A percentile compares a stretch with the other conserved stretches of the same genome.
These are phyloP conservation scores for Cercospora nicotianae DNA, from an alignment of 2,329 filamentous ascomycete genomes.

Conservation along the genomic window DNA sequence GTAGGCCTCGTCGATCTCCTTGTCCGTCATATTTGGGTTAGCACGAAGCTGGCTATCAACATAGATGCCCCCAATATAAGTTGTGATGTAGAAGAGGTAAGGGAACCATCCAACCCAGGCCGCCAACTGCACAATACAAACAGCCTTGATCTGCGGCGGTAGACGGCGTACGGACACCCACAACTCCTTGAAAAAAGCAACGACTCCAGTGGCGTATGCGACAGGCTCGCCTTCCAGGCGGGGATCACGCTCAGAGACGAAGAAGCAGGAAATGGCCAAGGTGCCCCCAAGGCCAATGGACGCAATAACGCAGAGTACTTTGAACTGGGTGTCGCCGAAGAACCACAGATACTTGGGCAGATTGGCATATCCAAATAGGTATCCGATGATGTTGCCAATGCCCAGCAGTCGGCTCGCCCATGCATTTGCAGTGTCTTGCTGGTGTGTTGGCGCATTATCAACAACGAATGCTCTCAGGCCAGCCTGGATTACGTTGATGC, in stretches of 20 bases:
- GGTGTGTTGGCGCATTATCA: conserved; percentile 86
- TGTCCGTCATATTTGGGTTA: conserved; percentile 74
- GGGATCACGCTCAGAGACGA: conserved; percentile 79
- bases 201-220: conserved; percentile 62
- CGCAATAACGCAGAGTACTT: conserved; percentile 84
- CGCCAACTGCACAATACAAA: conserved; percentile 94
- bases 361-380: conserved; percentile 80
- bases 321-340: conserved; percentile 86
- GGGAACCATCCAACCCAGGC: conserved; percentile 98
- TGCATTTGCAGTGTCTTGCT: conserved; percentile 90
- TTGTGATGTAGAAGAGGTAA: conserved; percentile 92
- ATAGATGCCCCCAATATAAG: conserved; percentile 90
- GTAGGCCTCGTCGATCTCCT: conserved; percentile 76
- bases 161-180: conserved; percentile 74
- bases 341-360: conserved; percentile 73
- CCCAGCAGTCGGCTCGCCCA: conserved; percentile 89
- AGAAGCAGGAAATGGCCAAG: conserved; percentile 66
- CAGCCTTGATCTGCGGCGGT: conserved; percentile 82
- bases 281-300: conserved; percentile 70
- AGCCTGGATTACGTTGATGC: conserved; percentile 95
- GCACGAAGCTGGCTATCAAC: conserved; percentile 75
- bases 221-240: conserved; percentile 65
- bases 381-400: conserved; percentile 87
- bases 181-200: conserved; percentile 78
- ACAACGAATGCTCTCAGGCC: conserved; percentile 89